phyloP scores from a whole-genome alignment of 331 rosid genomes.

The Arachis monticola region DNA sequence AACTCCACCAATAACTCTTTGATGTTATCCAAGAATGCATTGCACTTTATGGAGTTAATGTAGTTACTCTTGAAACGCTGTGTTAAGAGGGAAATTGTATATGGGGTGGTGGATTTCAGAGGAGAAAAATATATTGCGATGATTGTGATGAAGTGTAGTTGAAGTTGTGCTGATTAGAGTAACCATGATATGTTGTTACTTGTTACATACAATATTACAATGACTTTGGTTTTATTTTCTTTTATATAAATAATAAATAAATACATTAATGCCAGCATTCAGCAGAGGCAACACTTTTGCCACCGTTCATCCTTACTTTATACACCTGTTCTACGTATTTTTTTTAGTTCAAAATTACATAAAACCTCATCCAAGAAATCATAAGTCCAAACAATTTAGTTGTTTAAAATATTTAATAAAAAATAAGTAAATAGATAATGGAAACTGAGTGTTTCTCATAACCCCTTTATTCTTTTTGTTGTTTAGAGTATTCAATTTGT shows the following conservation, averaged over 20 bases:
- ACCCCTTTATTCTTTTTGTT: not conserved
- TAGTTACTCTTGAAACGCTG: constrained; percentile 43
- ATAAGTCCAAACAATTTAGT: not conserved
- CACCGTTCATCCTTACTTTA: constrained; percentile 46
- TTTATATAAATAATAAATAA: not conserved
- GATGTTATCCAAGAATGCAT: constrained; percentile 57
- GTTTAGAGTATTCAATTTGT: not conserved
- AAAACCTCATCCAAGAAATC: constrained; percentile 33
- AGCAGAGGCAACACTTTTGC: constrained; percentile 47
- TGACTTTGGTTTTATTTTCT: constrained; percentile 1
- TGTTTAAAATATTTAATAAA: not conserved
- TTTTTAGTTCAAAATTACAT: constrained; percentile 36
- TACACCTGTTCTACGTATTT: constrained; percentile 38
- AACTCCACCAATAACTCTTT: constrained; percentile 33
- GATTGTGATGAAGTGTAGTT: constrained; percentile 51
- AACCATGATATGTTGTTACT: constrained; percentile 51
- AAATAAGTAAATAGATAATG: not conserved
- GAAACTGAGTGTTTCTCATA: not conserved
- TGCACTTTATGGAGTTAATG: constrained; percentile 47
- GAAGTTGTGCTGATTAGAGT: constrained; percentile 59
- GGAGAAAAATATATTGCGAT: constrained; percentile 46
- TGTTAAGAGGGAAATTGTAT: constrained; percentile 48
- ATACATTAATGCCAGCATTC: constrained; percentile 41
- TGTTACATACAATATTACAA: not conserved
- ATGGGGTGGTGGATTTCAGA: constrained; percentile 43